Percentiles rank a stretch among this genome's conserved stretches.
phyloP scores from a whole-genome alignment of 306 rosid genomes.

The Canavalia gladiata region DNA sequence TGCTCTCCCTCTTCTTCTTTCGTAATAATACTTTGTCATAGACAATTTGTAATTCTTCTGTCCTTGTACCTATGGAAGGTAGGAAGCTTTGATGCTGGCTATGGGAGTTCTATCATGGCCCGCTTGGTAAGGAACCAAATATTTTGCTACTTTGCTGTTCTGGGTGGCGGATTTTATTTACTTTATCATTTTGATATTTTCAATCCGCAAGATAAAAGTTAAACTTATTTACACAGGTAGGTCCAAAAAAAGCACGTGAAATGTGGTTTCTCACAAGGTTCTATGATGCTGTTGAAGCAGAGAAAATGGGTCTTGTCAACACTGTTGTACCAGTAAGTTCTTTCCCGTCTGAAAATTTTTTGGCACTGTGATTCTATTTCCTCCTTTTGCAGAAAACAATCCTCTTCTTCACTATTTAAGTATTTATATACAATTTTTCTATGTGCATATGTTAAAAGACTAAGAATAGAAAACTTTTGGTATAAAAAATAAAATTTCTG shows the following conservation, averaged over 20 bases:
- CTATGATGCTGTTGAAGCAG: conserved; percentile 88
- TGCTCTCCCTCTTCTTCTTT: neutral
- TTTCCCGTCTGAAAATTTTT: conserved; percentile 7
- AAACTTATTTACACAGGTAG: conserved; percentile 61
- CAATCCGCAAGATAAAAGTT: neutral
- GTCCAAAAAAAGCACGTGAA: conserved; percentile 91
- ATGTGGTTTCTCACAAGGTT: conserved; percentile 93
- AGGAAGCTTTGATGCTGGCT: conserved; percentile 99
- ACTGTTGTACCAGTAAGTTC: conserved; percentile 80
- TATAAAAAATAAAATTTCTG: no score
- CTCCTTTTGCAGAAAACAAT: neutral
- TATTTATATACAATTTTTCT: neutral
- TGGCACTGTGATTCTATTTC: neutral
- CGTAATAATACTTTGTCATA: neutral
- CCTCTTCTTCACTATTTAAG: neutral
- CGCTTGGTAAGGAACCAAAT: conserved; percentile 71
- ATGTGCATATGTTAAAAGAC: no score
- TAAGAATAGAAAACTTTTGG: no score
- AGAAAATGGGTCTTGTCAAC: conserved; percentile 95
- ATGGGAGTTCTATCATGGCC: conserved; percentile 96
- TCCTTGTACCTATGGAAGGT: conserved; percentile 60
- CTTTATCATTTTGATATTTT: conserved; percentile 13
- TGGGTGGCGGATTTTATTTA: conserved; percentile 8
- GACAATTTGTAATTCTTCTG: conserved; percentile 8
- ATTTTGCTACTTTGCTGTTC: neutral